These are phyloP conservation scores for Leccinum pellstonianum DNA, from an alignment of 768 basidiomycete species.

Conservation along the genomic window DNA sequence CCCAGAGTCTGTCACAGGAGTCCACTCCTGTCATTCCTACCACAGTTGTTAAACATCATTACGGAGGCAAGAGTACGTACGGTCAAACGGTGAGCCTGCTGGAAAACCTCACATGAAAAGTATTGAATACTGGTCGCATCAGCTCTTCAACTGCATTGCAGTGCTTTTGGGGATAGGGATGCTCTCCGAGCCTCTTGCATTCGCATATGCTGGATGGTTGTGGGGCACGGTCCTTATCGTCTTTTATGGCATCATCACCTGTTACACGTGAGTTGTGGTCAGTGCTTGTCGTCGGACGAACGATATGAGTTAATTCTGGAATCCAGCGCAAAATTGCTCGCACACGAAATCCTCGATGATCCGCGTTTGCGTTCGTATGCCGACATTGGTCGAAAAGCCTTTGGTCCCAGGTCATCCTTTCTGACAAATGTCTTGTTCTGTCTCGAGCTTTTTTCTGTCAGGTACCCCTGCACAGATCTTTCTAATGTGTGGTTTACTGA, in stretches of 20 bases:
- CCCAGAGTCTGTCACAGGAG: slow-evolving; percentile 2
- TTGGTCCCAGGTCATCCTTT: slow-evolving; percentile 68
- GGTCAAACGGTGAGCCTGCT: slow-evolving; percentile 59
- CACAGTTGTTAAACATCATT: slow-evolving; percentile 21
- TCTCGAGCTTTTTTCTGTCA: slow-evolving; percentile 81
- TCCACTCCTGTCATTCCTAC: slow-evolving; percentile 3
- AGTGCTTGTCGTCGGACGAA: neutral
- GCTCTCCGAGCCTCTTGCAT: slow-evolving; percentile 87
- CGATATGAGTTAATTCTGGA: slow-evolving; percentile 4
- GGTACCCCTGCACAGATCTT: slow-evolving; percentile 40
- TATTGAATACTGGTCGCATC: slow-evolving; percentile 5
- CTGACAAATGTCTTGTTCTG: slow-evolving; percentile 76
- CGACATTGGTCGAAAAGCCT: slow-evolving; percentile 87
- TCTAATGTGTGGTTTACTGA: neutral
- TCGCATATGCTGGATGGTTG: slow-evolving; percentile 89
- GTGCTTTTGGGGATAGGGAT: slow-evolving; percentile 87
- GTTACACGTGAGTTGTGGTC: slow-evolving; percentile 72
- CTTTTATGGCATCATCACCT: slow-evolving; percentile 76
- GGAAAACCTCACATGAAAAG: neutral
- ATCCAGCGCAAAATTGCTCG: slow-evolving; percentile 81
- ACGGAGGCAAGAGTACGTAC: slow-evolving; percentile 64
- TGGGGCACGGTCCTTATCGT: slow-evolving; percentile 71
- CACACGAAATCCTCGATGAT: slow-evolving; percentile 70
- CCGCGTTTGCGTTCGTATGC: slow-evolving; percentile 75
- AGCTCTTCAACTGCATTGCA: slow-evolving; percentile 90